These are phyloP conservation scores for Daedalea quercina DNA, from an alignment of 768 basidiomycete species.

Conservation along the genomic window DNA sequence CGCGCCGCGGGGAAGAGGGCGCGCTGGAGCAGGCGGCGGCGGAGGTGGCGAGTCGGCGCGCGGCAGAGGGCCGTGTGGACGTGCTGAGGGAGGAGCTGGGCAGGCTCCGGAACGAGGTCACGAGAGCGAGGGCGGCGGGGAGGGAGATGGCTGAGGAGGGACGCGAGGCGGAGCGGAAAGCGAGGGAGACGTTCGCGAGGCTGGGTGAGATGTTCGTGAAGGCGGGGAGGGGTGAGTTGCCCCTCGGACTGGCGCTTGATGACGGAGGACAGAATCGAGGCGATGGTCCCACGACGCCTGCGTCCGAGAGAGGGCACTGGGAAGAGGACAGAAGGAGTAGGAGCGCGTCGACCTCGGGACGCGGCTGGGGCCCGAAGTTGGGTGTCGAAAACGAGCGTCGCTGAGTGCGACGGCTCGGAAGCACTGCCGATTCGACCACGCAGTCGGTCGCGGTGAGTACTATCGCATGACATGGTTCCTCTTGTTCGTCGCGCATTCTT, in stretches of 20 bases:
- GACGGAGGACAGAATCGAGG: no score
- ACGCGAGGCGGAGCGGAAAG: conserved; percentile 11
- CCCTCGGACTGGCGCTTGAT: not conserved
- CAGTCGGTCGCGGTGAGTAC: no score
- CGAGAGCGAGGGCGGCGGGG: conserved; percentile 4
- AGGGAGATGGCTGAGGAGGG: conserved; percentile 2
- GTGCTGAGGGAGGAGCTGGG: conserved; percentile 2
- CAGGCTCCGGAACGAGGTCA: conserved; percentile 2
- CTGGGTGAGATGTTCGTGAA: conserved; percentile 13
- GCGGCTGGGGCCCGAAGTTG: no score
- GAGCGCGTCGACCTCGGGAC: no score
- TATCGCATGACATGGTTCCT: no score
- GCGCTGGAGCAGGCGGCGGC: conserved; percentile 5
- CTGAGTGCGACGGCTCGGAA: no score
- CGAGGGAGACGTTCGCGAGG: conserved; percentile 12
- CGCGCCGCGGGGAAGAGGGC: not conserved
- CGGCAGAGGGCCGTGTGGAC: conserved; percentile 12
- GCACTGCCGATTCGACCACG: no score
- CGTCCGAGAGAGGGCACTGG: not conserved
- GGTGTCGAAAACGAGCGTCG: no score
- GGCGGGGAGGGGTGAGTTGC: conserved; percentile 16
- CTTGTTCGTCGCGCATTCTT: no score
- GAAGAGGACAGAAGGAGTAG: not conserved
- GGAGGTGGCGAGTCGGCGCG: conserved; percentile 2
- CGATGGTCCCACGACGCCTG: not conserved